Conservation (phyloP, 768 basidiomycete species). For the Coprinopsis sp. region DNA sequence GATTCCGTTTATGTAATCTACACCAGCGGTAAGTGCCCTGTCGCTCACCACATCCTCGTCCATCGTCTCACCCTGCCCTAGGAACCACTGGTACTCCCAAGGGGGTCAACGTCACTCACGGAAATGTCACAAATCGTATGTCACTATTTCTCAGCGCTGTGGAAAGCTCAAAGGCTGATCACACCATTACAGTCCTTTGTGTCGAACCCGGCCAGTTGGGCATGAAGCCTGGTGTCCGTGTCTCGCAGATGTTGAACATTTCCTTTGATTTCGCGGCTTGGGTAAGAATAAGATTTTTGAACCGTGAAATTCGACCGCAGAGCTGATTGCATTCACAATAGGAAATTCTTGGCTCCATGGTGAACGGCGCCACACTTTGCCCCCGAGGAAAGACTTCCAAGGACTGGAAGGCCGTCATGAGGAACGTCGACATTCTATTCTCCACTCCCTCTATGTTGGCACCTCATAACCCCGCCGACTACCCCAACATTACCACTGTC, state of each 20-base stretch:
- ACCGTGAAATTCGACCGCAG: slow-evolving; percentile 11
- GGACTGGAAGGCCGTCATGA: slow-evolving; percentile 49
- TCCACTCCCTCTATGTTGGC: slow-evolving; percentile 54
- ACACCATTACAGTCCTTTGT: slow-evolving; percentile 30
- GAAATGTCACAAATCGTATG: slow-evolving; percentile 56
- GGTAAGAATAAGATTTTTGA: slow-evolving; percentile 24
- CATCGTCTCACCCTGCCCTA: slow-evolving; percentile 14
- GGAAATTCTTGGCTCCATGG: slow-evolving; percentile 53
- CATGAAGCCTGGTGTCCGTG: slow-evolving; percentile 52
- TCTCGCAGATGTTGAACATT: slow-evolving; percentile 58
- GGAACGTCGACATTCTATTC: slow-evolving; percentile 49
- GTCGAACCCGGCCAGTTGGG: slow-evolving; percentile 51
- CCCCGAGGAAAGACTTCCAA: slow-evolving; percentile 49
- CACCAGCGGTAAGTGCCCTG: slow-evolving; percentile 45
- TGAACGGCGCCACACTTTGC: slow-evolving; percentile 50
- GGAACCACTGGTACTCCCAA: slow-evolving; percentile 57
- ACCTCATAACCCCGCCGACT: slow-evolving; percentile 46
- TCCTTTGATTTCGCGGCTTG: slow-evolving; percentile 68
- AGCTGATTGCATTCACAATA: slow-evolving; percentile 31
- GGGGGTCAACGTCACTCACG: slow-evolving; percentile 56
- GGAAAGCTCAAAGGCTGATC: slow-evolving; percentile 2
- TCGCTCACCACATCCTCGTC: slow-evolving; percentile 4
- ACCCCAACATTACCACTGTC: slow-evolving; percentile 50
- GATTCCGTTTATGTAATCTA: slow-evolving; percentile 58
- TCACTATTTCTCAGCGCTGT: slow-evolving; percentile 1